These are phyloP conservation scores for Kwoniella sp. DNA, from an alignment of 768 basidiomycete species.

Conservation along the genomic window DNA sequence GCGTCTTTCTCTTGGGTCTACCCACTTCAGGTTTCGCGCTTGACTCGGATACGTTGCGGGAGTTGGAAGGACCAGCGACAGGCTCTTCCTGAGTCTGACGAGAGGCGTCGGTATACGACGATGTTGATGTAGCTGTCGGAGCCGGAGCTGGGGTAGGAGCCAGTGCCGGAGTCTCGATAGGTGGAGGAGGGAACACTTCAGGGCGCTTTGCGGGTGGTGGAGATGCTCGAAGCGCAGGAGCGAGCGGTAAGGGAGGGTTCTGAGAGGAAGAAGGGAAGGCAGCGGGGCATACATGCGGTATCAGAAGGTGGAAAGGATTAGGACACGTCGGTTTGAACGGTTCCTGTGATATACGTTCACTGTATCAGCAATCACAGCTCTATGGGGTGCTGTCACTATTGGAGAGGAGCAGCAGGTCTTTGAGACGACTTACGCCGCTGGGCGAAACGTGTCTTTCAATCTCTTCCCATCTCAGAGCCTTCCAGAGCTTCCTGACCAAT, in stretches of 20 bases:
- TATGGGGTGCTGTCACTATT: too few relatives aligned
- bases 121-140: too few relatives aligned
- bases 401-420: background rate
- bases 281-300: conserved; percentile 43
- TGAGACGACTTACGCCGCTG: conserved; percentile 34
- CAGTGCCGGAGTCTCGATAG: background rate
- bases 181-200: conserved; percentile 41
- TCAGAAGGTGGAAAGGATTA: conserved; percentile 50
- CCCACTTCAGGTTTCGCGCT: background rate
- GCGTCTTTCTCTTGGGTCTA: conserved; percentile 28
- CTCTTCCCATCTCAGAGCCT: conserved; percentile 51
- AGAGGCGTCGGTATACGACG: background rate
- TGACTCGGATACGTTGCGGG: background rate
- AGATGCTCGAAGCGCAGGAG: conserved; percentile 20
- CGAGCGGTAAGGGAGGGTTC: conserved; percentile 37
- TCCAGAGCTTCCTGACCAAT: conserved; percentile 50
- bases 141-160: background rate
- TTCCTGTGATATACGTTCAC: conserved; percentile 19
- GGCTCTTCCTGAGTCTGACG: background rate
- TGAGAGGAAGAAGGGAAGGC: conserved; percentile 35
- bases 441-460: conserved; percentile 46
- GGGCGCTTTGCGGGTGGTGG: conserved; percentile 33
- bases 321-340: conserved; percentile 41
- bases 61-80: conserved; percentile 29
- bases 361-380: conserved; percentile 2